Evolutionary conservation across 345 rosid genomes (phyloP), one percentile per base, ranked within the genome.

Genomic region (Syzygium aromaticum): DNA sequence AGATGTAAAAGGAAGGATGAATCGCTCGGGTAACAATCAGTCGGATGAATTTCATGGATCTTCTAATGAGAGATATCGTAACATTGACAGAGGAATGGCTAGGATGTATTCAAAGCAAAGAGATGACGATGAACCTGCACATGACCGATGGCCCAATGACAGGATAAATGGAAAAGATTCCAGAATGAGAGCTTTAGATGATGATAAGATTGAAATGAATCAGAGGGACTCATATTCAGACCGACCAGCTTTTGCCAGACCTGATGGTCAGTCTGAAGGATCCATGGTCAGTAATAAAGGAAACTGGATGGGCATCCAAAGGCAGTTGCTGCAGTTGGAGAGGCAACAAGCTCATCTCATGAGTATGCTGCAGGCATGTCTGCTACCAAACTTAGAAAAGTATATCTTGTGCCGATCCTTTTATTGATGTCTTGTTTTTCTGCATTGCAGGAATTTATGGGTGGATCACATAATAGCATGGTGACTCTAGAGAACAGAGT

Each of bases 391-490:
- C 33, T 85, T 46, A 59, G 80, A 64, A 52, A 88, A 88, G 64
- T 87, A 86, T 49, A 89, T 86, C 43, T n/a, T 27, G 23, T 85
- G 86, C 86, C 57, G 51, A 63, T n/a, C 86, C 85, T 85, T 84
- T 83, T 84, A 84, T 85, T 94, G 52, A 88, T 86, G 40, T 83
- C 82, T 84, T 52, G 19, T 86, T 89, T 77, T 86, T 64, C 57
- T 86, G 33, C 78, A 49, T 86, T 93, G 90, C 93, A 98, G 96
- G 99, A 98, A 89, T 96, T 96, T 89, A 98, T 98, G 95, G 99
- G 99, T 84, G 99, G 99, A 52, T 98, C 99, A 89, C 98, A 94
- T 90, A 92, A 95, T 89, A 94, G 98, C 94, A 98, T 96, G 98
- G 88, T 95, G 87, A 96, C 98, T 49, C 90, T 96, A 88, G 98